Base-by-base conservation (phyloP, 1,284 basidiomycete species). In the Trichosporon sp. region DNA sequence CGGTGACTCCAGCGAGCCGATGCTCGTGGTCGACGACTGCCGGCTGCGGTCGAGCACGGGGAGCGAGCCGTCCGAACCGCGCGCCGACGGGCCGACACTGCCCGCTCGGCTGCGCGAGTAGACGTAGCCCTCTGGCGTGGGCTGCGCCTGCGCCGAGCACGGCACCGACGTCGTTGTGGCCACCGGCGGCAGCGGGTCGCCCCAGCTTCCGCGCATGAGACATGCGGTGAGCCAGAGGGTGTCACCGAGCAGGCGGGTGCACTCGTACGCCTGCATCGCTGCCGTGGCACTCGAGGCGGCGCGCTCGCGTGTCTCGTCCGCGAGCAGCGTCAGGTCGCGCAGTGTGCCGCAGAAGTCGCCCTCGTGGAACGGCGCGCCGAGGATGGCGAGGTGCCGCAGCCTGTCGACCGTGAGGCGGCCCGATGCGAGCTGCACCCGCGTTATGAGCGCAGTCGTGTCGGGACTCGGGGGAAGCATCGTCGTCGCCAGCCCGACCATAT, bases 271-370 rank as follows among this genome's bases (percentile, higher is more conserved):
- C 29, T 80, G 69, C 1, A 75, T 75, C 9, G 74, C 70, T 0
- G 80, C 79, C 0, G 72, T 70, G 0, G 78, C 77, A 0, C 73
- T 76, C 58, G 77, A 78, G 60, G 65, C 72, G 0, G 78, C 79
- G 9, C 79, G 71, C 34, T 79, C 78, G 11, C 80, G 69, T 35
- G 76, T 78, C 69, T 79, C 79, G 18, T 73, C 75, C 3, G 77
- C 78, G 9, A 82, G 72, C 35, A 78, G 70, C 7, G 75, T 64
- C 72, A 82, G 76, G 68, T 83, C 81, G 2, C 68, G 64, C 60
- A 83, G 73, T 56, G 82, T 72, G 1, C 74, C 73, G 29, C 77
- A 68, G 71, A 81, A 80, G 60, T 81, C 81, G 65, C 79, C 79
- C 51, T 80, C 79, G 63, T 81, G 78, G 13, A 81, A 29, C 21